Evolutionary conservation across 306 rosid genomes (phyloP).

Genomic region (Gynostemma pentaphyllum): DNA sequence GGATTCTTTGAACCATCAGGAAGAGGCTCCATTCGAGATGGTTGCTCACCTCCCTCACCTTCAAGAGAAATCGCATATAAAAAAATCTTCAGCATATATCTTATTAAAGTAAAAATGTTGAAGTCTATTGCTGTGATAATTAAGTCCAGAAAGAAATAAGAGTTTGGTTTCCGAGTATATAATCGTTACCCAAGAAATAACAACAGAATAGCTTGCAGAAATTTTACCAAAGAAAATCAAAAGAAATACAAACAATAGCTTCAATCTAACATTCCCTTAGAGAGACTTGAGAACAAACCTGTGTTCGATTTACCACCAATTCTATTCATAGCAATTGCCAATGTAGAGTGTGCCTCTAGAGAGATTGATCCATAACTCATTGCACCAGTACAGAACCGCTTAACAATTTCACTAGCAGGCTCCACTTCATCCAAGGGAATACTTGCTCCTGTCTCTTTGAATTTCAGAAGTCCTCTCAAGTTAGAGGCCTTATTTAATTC

Average conservation of each 20-base stretch:
- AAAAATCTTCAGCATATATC: neutral
- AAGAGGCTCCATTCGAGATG: conserved; percentile 97
- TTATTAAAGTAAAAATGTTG: neutral
- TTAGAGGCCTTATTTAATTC: conserved; percentile 81
- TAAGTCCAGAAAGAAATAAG: neutral
- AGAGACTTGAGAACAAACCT: conserved; percentile 36
- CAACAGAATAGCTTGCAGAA: neutral
- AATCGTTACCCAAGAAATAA: neutral
- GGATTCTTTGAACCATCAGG: conserved; percentile 88
- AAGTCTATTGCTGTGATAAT: neutral
- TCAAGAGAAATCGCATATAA: conserved; percentile 2
- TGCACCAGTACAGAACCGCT: conserved; percentile 97
- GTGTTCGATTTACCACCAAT: conserved; percentile 97
- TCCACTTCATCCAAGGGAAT: conserved; percentile 87
- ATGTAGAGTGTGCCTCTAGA: conserved; percentile 83
- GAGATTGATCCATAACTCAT: conserved; percentile 99
- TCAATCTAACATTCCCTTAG: neutral
- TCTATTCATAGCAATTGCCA: conserved; percentile 89
- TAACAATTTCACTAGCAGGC: conserved; percentile 86
- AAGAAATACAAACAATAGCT: neutral
- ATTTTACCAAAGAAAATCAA: neutral
- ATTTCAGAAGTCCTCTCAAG: conserved; percentile 84
- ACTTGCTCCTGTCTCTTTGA: conserved; percentile 40
- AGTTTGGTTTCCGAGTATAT: neutral
- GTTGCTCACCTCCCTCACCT: conserved; percentile 99